Base-by-base conservation (phyloP, 2,329 filamentous ascomycete species). In the Neurospora crassa region DNA sequence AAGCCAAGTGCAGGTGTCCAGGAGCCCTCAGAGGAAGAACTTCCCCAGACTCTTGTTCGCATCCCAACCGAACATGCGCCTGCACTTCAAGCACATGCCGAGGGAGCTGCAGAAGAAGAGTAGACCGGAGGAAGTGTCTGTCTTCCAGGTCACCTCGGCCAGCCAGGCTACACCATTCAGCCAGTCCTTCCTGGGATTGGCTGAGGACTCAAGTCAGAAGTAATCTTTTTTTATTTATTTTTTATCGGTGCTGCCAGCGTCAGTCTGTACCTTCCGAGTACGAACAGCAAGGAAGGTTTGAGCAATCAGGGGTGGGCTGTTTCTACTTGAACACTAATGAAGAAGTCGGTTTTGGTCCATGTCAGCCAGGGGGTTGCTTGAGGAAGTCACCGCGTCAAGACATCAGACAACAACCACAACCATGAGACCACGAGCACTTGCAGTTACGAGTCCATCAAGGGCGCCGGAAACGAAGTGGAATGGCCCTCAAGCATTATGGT, bases 21-120 rank as follows among this genome's bases (percentile, higher is more conserved):
- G 63, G 77, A 80, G 2, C 80, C 83, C 43, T 80, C 82, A 74
- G 80, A 84, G 69, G 75, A 82, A 70, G 77, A 71, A 16, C 83
- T 96, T 53, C 93, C 93, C 1, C 91, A 95, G 78, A 95, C 92
- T 20, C 85, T 96, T 18, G 93, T 96, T 43, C 89, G 93, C 74
- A 95, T 96, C 75, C 93, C 93, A 1, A 94, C 92, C 18, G 91
- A 95, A 75, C 92, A 94, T 80, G 89, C 89, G 14, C 88, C 89
- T 37, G 82, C 87, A 34, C 79, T 91, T 7, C 88, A 90, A 74
- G 88, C 87, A 24, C 87, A 89, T 68, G 84, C 87, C 16, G 87
- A 89, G 47, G 85, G 81, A 4, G 83, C 81, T 3, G 81, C 84
- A 71, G 85, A 84, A 43, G 82, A 80, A 67, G 72, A 75, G 10